Conservation (phyloP, 2,329 filamentous ascomycete genomes). For the Colletotrichum endophyticum region DNA sequence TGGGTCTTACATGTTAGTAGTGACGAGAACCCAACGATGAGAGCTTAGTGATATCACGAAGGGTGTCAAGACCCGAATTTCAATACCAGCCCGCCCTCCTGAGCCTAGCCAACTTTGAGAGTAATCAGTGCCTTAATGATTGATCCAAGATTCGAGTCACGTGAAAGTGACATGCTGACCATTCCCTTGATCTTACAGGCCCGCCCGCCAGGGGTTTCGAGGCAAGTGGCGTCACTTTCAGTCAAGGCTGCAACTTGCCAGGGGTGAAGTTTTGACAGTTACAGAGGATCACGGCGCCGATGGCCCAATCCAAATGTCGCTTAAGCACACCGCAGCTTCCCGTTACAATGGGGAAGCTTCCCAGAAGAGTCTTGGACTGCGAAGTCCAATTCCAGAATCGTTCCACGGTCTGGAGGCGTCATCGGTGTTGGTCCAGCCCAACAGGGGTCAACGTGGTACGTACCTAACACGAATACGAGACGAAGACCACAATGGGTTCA, state of each 20-base stretch:
- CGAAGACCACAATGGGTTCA: not conserved
- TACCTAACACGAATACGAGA: not conserved
- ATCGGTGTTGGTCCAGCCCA: not conserved
- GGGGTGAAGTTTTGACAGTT: not conserved
- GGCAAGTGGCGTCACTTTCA: not conserved
- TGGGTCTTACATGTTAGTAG: no score
- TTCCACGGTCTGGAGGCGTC: not conserved
- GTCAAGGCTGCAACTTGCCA: not conserved
- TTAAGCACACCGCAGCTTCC: not conserved
- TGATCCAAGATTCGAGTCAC: not conserved
- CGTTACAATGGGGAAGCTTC: not conserved
- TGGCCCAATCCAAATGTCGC: not conserved
- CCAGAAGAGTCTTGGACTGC: not conserved
- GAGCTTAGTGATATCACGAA: not conserved
- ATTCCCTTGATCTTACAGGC: not conserved
- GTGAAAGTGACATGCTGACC: not conserved
- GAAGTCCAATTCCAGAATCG: not conserved
- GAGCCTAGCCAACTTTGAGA: not conserved
- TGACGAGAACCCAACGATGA: not conserved
- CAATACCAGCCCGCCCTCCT: not conserved
- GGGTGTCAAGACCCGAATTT: not conserved
- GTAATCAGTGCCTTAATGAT: not conserved
- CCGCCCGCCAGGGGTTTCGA: not conserved
- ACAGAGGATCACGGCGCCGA: not conserved
- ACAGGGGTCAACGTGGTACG: not conserved